Percentiles rank a stretch among this genome's conserved stretches.
Evolutionary conservation across 495 filamentous ascomycete species (phyloP).

Genomic region (Lophiotrema nucula): DNA sequence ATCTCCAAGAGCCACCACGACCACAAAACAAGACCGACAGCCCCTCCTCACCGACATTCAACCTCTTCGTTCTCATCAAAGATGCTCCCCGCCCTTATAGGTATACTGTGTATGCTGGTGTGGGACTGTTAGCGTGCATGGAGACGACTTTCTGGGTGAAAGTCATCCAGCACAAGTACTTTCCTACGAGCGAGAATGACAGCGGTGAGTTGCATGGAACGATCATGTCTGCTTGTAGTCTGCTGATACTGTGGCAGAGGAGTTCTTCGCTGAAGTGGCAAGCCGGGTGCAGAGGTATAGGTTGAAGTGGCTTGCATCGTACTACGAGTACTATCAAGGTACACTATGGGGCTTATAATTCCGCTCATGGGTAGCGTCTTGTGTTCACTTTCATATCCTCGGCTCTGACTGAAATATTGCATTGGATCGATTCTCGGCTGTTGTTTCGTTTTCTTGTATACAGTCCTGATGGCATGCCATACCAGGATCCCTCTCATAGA

Average conservation of each 20-base stretch:
- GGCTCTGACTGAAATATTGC: too few relatives aligned
- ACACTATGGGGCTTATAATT: slow-evolving; percentile 1
- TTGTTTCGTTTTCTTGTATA: too few relatives aligned
- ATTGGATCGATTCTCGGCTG: too few relatives aligned
- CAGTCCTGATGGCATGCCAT: too few relatives aligned
- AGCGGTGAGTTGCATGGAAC: background rate
- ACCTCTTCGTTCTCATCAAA: slow-evolving; percentile 1
- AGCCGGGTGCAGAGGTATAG: background rate
- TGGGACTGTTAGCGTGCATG: slow-evolving; percentile 3
- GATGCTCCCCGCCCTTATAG: background rate
- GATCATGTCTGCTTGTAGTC: background rate
- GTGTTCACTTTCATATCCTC: too few relatives aligned
- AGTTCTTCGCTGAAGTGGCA: background rate
- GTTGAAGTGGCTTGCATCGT: background rate
- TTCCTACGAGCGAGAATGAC: background rate
- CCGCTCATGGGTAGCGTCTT: too few relatives aligned
- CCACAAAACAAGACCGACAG: too few relatives aligned
- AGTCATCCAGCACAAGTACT: slow-evolving; percentile 3
- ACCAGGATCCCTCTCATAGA: too few relatives aligned
- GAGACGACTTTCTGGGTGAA: slow-evolving; percentile 24
- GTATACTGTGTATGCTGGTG: slow-evolving; percentile 6
- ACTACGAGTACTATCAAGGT: background rate
- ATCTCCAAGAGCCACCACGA: too few relatives aligned
- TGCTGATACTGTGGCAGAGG: background rate
- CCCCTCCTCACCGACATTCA: background rate